Percentiles rank a stretch among this genome's conserved stretches.
Conservation (phyloP, 1,139 yeast species). For the Fermentozyma sake region DNA sequence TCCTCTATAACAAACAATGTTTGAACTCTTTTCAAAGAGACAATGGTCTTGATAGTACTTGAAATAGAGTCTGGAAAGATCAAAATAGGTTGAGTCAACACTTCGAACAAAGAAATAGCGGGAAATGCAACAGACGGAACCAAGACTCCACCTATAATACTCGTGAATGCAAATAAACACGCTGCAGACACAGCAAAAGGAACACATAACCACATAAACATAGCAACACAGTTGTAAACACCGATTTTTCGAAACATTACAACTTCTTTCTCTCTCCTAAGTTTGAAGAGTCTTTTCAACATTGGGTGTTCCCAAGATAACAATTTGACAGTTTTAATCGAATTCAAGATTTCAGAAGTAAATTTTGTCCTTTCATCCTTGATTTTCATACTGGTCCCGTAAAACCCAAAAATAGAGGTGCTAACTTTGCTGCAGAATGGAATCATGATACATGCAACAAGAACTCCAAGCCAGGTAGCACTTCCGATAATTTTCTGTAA, state of each 20-base stretch:
- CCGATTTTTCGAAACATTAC: constrained; percentile 26
- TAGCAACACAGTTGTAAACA: constrained; percentile 25
- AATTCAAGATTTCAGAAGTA: constrained; percentile 35
- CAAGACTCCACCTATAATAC: constrained; percentile 20
- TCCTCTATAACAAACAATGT: constrained; percentile 32
- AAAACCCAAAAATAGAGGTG: constrained; percentile 22
- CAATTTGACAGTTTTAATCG: constrained; percentile 37
- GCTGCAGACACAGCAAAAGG: constrained; percentile 35
- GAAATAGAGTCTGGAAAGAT: constrained; percentile 29
- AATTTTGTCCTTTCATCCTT: constrained; percentile 36
- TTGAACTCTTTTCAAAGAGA: constrained; percentile 30
- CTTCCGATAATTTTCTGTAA: constrained; percentile 27
- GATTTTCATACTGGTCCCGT: constrained; percentile 22
- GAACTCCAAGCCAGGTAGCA: constrained; percentile 34
- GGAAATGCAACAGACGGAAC: constrained; percentile 39
- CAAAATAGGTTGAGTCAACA: constrained; percentile 32
- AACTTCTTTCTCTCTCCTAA: constrained; percentile 37
- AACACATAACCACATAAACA: constrained; percentile 34
- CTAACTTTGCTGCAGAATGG: constrained; percentile 31
- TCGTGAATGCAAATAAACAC: constrained; percentile 26
- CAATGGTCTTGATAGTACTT: constrained; percentile 26
- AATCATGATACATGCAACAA: constrained; percentile 27
- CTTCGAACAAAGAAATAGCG: constrained; percentile 32
- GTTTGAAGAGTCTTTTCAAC: constrained; percentile 26
- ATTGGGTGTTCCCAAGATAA: constrained; percentile 41